Percentiles rank a stretch among this genome's conserved stretches.
Evolutionary conservation across 768 basidiomycete species (phyloP).

Genomic region (Amanita exitialis): DNA sequence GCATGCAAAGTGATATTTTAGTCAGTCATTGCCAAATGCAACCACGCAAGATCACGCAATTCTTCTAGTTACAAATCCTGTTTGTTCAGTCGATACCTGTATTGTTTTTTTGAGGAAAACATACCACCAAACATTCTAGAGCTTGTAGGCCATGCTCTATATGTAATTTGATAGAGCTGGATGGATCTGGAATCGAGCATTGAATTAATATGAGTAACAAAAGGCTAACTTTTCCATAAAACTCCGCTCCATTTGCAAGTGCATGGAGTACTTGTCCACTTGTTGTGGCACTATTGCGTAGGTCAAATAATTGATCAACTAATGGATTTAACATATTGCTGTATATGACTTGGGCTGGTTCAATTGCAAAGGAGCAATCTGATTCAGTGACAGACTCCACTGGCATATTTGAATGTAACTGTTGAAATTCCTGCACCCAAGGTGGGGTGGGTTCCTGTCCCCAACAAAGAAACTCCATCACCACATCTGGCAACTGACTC

Average conservation of each 20-base stretch:
- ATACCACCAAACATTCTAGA: too few species aligned
- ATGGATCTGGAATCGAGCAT: background rate
- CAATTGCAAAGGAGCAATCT: background rate
- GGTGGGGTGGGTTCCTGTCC: background rate
- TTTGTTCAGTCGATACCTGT: too few species aligned
- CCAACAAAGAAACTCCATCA: background rate
- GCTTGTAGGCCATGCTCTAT: too few species aligned
- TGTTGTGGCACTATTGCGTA: too few species aligned
- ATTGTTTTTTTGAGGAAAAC: too few species aligned
- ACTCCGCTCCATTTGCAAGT: background rate
- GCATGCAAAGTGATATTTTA: too few species aligned
- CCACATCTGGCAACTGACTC: background rate
- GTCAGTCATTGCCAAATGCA: too few species aligned
- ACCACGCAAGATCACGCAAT: too few species aligned
- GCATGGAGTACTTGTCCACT: background rate
- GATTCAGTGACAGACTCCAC: background rate
- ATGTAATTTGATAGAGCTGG: too few species aligned
- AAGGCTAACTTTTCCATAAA: too few species aligned
- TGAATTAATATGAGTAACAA: background rate
- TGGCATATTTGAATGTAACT: background rate
- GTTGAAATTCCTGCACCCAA: background rate
- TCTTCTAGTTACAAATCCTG: too few species aligned
- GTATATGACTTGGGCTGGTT: background rate
- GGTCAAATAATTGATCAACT: background rate
- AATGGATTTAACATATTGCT: background rate